A percentile compares a stretch with the other conserved stretches of the same genome.
phyloP scores from a whole-genome alignment of 2,329 filamentous ascomycete species.

The Microsporum canis region DNA sequence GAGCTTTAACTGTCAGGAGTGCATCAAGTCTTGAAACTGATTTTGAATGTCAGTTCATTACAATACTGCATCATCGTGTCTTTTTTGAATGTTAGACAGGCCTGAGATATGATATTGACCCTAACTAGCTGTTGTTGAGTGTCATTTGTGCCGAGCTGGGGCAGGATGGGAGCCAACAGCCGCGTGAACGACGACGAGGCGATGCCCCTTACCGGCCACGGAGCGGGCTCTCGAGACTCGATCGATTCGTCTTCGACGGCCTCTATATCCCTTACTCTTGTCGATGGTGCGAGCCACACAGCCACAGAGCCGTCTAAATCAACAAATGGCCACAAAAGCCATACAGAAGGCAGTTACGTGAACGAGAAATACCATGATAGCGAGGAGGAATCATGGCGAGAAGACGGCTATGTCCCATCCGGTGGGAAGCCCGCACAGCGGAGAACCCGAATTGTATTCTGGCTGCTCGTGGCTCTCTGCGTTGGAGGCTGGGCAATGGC shows the following conservation, averaged over 20 bases:
- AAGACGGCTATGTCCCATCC: conserved; percentile 12
- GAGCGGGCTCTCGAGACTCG: conserved; percentile 8
- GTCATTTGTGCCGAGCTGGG: neutral
- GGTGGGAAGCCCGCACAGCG: conserved; percentile 12
- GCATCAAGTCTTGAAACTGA: neutral
- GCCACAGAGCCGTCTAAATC: neutral
- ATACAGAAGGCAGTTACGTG: conserved; percentile 1
- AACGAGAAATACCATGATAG: conserved; percentile 22
- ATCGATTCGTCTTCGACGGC: conserved; percentile 16
- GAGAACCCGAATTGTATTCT: conserved; percentile 26
- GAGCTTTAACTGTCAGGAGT: neutral
- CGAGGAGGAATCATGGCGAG: conserved; percentile 24
- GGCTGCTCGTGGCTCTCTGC: conserved; percentile 32
- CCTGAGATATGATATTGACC: neutral
- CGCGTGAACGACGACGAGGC: conserved; percentile 11
- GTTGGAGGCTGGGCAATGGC: conserved; percentile 37
- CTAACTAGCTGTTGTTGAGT: neutral
- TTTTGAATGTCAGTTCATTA: neutral
- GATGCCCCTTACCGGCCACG: conserved; percentile 12
- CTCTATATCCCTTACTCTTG: conserved; percentile 13
- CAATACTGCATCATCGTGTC: neutral
- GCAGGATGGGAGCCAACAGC: conserved; percentile 11
- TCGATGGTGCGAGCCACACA: conserved; percentile 7
- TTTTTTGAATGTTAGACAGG: neutral
- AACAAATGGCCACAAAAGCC: neutral